phyloP scores from a whole-genome alignment of 306 rosid species.

The Quercus engelmannii region DNA sequence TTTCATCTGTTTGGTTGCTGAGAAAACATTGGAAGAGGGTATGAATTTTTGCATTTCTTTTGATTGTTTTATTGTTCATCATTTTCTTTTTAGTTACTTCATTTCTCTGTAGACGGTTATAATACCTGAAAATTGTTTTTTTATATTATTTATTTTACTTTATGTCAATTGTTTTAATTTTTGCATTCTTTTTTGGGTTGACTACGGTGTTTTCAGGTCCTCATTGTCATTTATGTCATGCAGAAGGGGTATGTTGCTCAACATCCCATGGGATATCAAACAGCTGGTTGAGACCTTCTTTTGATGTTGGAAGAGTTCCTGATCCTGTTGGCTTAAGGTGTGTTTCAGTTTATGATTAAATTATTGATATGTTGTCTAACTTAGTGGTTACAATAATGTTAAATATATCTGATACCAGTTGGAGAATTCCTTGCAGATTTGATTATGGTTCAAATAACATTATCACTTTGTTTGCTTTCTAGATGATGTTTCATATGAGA shows the following conservation, averaged over 20 bases:
- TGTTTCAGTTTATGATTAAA: constrained; percentile 4
- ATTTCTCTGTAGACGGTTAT: background rate
- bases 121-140: background rate
- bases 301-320: constrained; percentile 51
- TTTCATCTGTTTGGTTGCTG: background rate
- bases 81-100: background rate
- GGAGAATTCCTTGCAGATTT: background rate
- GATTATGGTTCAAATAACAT: background rate
- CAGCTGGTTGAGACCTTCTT: constrained; percentile 47
- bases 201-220: constrained; percentile 24
- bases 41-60: background rate
- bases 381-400: background rate
- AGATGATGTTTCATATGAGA: background rate
- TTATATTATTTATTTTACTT: background rate
- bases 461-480: background rate
- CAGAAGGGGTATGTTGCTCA: constrained; percentile 65
- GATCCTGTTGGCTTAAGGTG: constrained; percentile 53
- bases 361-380: constrained; percentile 8
- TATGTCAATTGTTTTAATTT: background rate
- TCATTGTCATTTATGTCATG: constrained; percentile 31
- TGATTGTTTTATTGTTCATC: background rate
- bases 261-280: constrained; percentile 43
- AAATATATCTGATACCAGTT: background rate
- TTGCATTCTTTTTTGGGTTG: background rate
- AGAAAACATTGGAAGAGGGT: background rate